Evolutionary conservation across 2,329 filamentous ascomycete genomes (phyloP), one percentile per base, ranked within the genome.

Genomic region (Aureobasidium sp.): DNA sequence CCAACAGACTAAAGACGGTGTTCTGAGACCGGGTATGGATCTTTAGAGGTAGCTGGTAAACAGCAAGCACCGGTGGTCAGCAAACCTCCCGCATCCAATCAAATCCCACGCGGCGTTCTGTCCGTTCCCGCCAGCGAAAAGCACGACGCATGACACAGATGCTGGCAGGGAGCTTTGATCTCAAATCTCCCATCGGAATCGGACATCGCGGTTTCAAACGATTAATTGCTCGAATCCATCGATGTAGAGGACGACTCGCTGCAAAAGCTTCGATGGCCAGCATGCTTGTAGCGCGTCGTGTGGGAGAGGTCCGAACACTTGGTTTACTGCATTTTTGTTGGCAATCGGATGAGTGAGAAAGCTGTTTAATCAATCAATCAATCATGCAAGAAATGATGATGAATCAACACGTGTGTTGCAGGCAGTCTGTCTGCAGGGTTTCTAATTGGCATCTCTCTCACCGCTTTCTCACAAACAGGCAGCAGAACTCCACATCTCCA

Each of bases 401-500:
- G 7, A 15, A 25, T 11, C 40, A 21, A 43, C 40, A 43, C 40
- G 40, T 23, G 40, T n/a, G n/a, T n/a, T 43, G 11, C 40, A 43
- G 13, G 40, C 5, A 5, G 13, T 7, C 31, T 19, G 13, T 45
- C 42, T 8, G 3, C 13, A 23, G 29, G n/a, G 27, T 29, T 29
- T 29, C 27, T 29, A 4, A 4, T 29, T 29, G 4, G 9, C 9
- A 4, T 29, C 27, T 29, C 27, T 25, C 23, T 53, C 21, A 40
- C 49, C 35, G 49, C 35, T 40, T 27, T 31, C 25, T 27, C 2
- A 38, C 37, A 45, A 21, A 6, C 19, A 19, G 13, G 46, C 46
- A 49, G 47, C 19, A 46, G 25, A 53, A 40, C 49, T 53, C 49
- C 49, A 53, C 49, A 53, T 37, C 49, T 53, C 49, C 49, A 53